phyloP scores from a whole-genome alignment of 2,329 filamentous ascomycete genomes.

The Aspergillus tamarii region DNA sequence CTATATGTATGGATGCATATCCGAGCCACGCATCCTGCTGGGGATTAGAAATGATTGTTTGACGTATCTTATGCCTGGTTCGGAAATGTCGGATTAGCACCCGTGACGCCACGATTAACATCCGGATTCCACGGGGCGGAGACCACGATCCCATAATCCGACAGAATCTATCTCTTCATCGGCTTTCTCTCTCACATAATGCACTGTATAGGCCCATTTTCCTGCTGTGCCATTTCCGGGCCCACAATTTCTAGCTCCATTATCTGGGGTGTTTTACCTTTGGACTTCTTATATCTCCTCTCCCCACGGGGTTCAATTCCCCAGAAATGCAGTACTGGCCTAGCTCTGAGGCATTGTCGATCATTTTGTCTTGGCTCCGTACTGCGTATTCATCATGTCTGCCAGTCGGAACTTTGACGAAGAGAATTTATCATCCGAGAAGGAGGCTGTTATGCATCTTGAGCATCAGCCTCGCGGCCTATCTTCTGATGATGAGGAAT shows the following conservation, averaged over 20 bases:
- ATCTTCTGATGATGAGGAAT: constrained; percentile 32
- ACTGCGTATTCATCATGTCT: background rate
- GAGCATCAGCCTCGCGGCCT: constrained; percentile 14
- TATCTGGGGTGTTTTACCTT: background rate
- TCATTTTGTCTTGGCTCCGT: background rate
- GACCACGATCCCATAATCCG: background rate
- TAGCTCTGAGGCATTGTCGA: background rate
- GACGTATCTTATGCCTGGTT: background rate
- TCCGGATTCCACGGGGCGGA: background rate
- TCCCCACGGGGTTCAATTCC: background rate
- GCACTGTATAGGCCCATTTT: background rate
- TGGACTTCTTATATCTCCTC: background rate
- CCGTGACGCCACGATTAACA: background rate
- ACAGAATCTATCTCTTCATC: background rate
- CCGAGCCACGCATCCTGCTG: background rate
- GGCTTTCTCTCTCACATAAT: background rate
- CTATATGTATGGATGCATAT: background rate
- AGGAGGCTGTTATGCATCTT: constrained; percentile 18
- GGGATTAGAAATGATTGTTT: background rate
- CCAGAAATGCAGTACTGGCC: background rate
- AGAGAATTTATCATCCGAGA: constrained; percentile 1
- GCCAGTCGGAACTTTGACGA: background rate
- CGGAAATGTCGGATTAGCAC: background rate
- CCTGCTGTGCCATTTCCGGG: background rate
- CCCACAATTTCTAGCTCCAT: background rate